These are phyloP conservation scores for Pharus latifolius DNA, from an alignment of 176 grass and related monocot species.

Conservation along the genomic window DNA sequence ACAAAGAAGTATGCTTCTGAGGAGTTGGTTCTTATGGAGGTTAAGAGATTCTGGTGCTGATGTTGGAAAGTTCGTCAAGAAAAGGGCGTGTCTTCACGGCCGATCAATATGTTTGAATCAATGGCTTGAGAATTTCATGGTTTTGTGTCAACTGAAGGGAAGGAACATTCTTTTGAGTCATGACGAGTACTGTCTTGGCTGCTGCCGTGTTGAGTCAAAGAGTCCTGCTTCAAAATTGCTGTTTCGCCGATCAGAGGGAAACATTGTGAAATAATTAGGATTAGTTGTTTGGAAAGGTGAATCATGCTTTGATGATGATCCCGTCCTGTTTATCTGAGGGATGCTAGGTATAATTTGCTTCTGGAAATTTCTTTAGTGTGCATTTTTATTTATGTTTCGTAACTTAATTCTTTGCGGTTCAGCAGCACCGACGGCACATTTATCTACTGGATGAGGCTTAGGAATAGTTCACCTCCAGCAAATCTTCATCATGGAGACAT, in stretches of 20 bases:
- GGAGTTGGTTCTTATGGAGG: too few species aligned
- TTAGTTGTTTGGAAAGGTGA: slow-evolving; percentile 30
- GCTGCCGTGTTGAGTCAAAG: slow-evolving; percentile 24
- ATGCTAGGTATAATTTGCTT: slow-evolving; percentile 57
- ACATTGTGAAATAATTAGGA: slow-evolving; percentile 77
- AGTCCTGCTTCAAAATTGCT: slow-evolving; percentile 44
- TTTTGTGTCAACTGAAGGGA: slow-evolving; percentile 31
- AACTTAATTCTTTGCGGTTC: slow-evolving; percentile 15
- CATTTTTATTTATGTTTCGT: background rate
- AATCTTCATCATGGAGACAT: slow-evolving; percentile 78
- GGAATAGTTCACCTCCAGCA: slow-evolving; percentile 39
- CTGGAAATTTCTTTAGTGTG: background rate
- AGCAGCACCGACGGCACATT: slow-evolving; percentile 82
- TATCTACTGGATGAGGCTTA: slow-evolving; percentile 60
- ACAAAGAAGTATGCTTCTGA: too few species aligned
- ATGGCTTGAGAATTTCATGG: background rate
- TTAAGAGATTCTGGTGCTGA: too few species aligned
- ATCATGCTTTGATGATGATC: background rate
- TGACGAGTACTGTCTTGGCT: slow-evolving; percentile 64
- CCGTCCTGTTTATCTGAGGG: slow-evolving; percentile 62
- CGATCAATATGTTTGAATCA: background rate
- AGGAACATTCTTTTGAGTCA: slow-evolving; percentile 78
- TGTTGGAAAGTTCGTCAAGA: too few species aligned
- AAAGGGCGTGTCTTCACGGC: too few species aligned
- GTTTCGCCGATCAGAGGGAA: slow-evolving; percentile 33